Evolutionary conservation across 306 rosid genomes (phyloP).

Genomic region (Biancaea sappan): DNA sequence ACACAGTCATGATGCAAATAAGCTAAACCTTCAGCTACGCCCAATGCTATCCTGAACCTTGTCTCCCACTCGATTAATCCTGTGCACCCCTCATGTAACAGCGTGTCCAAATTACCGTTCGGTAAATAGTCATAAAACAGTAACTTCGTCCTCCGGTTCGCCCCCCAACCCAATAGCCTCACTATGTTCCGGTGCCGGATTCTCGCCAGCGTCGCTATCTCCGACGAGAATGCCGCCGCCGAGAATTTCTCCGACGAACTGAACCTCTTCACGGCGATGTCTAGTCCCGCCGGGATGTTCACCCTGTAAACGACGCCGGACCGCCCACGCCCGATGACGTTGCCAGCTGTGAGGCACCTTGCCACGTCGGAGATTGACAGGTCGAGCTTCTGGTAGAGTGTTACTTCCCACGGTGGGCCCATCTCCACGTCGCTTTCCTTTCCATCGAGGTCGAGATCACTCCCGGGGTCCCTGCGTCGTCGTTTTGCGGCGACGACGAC

Average conservation of each 20-base stretch:
- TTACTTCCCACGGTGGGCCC: conserved; percentile 70
- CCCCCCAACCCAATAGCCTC: conserved; percentile 66
- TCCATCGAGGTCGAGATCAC: conserved; percentile 38
- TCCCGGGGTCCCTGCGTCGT: conserved; percentile 33
- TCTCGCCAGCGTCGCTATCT: conserved; percentile 56
- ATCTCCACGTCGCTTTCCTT: conserved; percentile 51
- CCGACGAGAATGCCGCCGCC: conserved; percentile 60
- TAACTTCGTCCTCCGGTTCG: conserved; percentile 52
- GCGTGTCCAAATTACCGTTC: conserved; percentile 47
- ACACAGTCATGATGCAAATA: conserved; percentile 67
- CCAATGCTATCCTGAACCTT: conserved; percentile 66
- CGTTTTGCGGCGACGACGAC: conserved; percentile 42
- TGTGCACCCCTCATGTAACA: conserved; percentile 54
- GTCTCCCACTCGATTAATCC: conserved; percentile 63
- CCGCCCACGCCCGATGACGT: conserved; percentile 59
- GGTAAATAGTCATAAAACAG: conserved; percentile 59
- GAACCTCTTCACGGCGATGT: conserved; percentile 56
- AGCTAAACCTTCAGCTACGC: conserved; percentile 68
- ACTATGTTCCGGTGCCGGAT: conserved; percentile 72
- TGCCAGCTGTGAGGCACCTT: conserved; percentile 44
- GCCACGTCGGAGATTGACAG: conserved; percentile 58
- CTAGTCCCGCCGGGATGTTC: conserved; percentile 37
- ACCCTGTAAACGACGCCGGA: conserved; percentile 63
- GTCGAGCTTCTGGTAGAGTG: conserved; percentile 70
- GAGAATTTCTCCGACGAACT: conserved; percentile 50